Evolutionary conservation across 257 asterid genomes (phyloP), one percentile per base, ranked within the genome.

Genomic region (Phtheirospermum japonicum): DNA sequence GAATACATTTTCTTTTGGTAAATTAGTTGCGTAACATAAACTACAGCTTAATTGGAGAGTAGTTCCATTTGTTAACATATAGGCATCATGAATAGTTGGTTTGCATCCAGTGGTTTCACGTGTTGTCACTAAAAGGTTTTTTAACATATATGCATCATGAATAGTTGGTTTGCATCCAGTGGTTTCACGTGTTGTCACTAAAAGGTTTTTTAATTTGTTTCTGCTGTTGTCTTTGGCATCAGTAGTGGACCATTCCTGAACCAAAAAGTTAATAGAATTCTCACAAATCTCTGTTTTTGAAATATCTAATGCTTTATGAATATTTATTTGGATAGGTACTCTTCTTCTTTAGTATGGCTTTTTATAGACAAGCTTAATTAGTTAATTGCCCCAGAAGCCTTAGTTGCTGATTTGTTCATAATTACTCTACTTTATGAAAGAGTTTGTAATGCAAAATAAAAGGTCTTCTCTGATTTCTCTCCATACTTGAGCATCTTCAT

Each of bases 251-350:
- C 58, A 45, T 56, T 7, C 10, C 16, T n/a, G 0, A 9, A 28
- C 37, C 17, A 34, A 17, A 19, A 48, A 31, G 37, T 66, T 18
- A 10, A 11, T 42, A 8, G 54, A 17, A 30, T 53, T 53, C 9
- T 42, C 37, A 14, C 59, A 33, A 69, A 50, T 45, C 36, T 63
- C 56, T 54, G 23, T 49, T 17, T 57, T 20, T 61, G 56, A 26
- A 32, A 20, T 66, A 51, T 42, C 73, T 61, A 48, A 19, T 63
- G 58, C 57, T 71, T 58, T 60, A 26, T 66, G 42, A 26, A 28
- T 23, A 49, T 39, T 49, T 42, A 16, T 59, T 52, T 43, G 2
- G 10, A 11, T 19, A 32, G 4, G n/a, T n/a, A n/a, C 45, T 23
- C 12, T 54, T 28, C 32, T 30, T 43, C 17, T 36, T 34, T 13